Base-by-base conservation (phyloP, 2,329 filamentous ascomycete genomes). In the Penicillium sp. region DNA sequence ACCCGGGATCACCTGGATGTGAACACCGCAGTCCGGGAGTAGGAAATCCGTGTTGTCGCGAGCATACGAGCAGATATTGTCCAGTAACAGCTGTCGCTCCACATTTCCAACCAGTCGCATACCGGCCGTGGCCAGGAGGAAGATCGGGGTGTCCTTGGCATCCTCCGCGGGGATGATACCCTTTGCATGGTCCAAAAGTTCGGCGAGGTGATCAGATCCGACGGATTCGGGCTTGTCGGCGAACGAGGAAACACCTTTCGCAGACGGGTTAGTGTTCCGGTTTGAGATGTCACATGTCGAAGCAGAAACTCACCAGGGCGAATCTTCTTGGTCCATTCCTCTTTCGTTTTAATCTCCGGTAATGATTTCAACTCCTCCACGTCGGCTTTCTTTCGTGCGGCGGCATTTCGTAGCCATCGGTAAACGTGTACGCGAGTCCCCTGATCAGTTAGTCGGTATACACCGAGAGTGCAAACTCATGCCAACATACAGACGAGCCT, bases 401-500 rank as follows among this genome's bases (percentile, higher is more conserved):
- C 81, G 38, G 84, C 79, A 60, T 87, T 86, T 68, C 95, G 88
- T 68, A 92, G 84, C 94, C 94, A 99, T 75, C 87, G 85, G 77
- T 99, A 99, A 54, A 99, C 85, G 74, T 99, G 91, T 59, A 96
- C 83, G 71, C 94, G 89, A 67, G 93, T 97, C 72, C 94, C 93
- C 74, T 83, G 36, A 44, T n/a, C 9, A 22, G 39, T 56, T 56
- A 51, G 41, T 46, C 16, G 14, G 44, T 50, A 57, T 53, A 49
- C 53, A 38, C n/a, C 4, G 13, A 34, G 32, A 29, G 38, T 31
- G 24, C 34, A n/a, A 5, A 18, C 39, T 16, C 6, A 47, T 6
- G 14, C 42, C 13, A 32, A 73, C 79, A 61, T 75, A 84, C 83
- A 67, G 94, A 97, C 74, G 94, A 97, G 65, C 94, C 94, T 72